A percentile compares a stretch with the other conserved stretches of the same genome.
These are phyloP conservation scores for Schizochytrium sp. DNA, from an alignment of 108 stramenopile species.

Conservation along the genomic window DNA sequence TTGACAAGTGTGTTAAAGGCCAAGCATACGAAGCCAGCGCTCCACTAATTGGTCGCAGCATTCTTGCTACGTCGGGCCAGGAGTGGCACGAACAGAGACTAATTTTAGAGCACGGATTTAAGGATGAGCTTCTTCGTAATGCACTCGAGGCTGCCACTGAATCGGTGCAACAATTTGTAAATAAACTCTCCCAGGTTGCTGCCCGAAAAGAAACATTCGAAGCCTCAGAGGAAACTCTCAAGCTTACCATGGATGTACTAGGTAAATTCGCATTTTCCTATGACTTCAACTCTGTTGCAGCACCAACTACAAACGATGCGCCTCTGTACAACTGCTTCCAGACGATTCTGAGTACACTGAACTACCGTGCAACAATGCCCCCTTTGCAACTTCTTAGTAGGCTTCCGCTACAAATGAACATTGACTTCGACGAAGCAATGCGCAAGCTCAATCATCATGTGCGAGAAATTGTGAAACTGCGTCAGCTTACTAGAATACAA, in stretches of 20 bases:
- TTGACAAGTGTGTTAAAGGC: neutral
- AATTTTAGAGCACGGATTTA: conserved; percentile 31
- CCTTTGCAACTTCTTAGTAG: neutral
- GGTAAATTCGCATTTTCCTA: conserved; percentile 42
- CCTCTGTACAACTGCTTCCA: conserved; percentile 11
- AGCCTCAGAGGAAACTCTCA: conserved; percentile 45
- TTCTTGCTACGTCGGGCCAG: conserved; percentile 23
- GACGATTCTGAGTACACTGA: conserved; percentile 20
- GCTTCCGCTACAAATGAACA: neutral
- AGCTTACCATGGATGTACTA: conserved; percentile 40
- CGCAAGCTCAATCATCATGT: neutral
- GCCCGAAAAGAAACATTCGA: neutral
- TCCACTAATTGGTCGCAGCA: conserved; percentile 42
- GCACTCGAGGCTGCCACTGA: neutral
- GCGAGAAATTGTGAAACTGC: neutral
- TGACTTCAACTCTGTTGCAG: conserved; percentile 30
- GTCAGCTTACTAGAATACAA: neutral
- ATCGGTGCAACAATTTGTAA: neutral
- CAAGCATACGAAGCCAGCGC: conserved; percentile 14
- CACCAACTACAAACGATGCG: conserved; percentile 38
- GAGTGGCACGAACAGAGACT: conserved; percentile 53
- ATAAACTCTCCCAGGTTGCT: neutral
- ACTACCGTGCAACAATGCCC: conserved; percentile 1
- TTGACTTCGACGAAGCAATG: neutral
- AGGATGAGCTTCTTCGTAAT: neutral